Conservation (phyloP, 257 asterid genomes). For the Penstemon eatonii region DNA sequence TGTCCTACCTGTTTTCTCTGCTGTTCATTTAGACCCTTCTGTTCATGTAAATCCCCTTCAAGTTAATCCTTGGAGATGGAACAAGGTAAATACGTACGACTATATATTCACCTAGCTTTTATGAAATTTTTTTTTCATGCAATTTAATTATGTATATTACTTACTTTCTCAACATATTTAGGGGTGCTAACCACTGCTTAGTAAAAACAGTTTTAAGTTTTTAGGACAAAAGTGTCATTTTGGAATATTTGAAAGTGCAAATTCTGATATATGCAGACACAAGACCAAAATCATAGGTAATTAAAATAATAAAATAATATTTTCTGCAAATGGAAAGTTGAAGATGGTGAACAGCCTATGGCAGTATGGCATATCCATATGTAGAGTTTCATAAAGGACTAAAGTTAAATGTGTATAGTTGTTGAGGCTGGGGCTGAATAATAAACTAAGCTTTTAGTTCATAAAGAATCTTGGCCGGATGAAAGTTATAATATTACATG, state of each 20-base stretch:
- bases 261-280: conserved; percentile 29
- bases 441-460: no score
- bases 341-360: conserved; percentile 59
- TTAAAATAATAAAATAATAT: neutral
- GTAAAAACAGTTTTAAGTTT: neutral
- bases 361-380: conserved; percentile 77
- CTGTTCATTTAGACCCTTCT: conserved; percentile 73
- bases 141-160: neutral
- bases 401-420: no score
- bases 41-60: conserved; percentile 51
- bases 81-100: no score
- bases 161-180: no score
- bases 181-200: no score
- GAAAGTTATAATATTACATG: no score
- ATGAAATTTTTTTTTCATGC: no score
- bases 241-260: neutral
- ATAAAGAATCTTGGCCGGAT: no score
- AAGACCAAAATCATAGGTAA: conserved; percentile 69
- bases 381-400: conserved; percentile 59
- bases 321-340: conserved; percentile 56
- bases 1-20: conserved; percentile 80
- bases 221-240: neutral
- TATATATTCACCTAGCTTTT: no score
- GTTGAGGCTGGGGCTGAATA: no score
- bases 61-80: conserved; percentile 80